Evolutionary conservation across 2,329 filamentous ascomycete genomes (phyloP).

Genomic region (Colletotrichum sp.): DNA sequence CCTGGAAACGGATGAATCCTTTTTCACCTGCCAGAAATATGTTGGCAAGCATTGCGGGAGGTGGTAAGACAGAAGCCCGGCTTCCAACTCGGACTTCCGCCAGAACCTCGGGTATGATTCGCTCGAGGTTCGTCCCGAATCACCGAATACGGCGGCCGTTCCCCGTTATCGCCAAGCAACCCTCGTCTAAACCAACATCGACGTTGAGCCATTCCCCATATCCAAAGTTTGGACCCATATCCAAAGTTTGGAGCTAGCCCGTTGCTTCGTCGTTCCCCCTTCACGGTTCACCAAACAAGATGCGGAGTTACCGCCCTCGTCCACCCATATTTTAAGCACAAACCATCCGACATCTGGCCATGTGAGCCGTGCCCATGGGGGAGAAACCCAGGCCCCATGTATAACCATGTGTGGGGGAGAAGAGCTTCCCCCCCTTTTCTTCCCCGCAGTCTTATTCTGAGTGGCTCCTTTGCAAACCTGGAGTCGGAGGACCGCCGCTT

Average conservation of each 20-base stretch:
- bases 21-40: not conserved
- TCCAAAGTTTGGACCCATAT: not conserved
- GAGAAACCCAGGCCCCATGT: not conserved
- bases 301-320: constrained; percentile 5
- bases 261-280: not conserved
- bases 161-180: not conserved
- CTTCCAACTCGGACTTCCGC: not conserved
- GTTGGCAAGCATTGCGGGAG: not conserved
- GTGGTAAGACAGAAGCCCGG: not conserved
- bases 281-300: not conserved
- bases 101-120: constrained; percentile 1
- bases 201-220: not conserved
- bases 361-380: constrained; percentile 8
- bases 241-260: not conserved
- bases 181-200: not conserved
- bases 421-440: constrained; percentile 12
- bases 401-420: not conserved
- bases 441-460: not conserved
- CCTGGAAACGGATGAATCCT: not conserved
- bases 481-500: not conserved
- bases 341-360: not conserved
- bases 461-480: not conserved
- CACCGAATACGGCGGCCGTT: not conserved
- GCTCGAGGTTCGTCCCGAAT: constrained; percentile 6
- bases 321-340: constrained; percentile 11